phyloP scores from a whole-genome alignment of 2,329 filamentous ascomycete genomes.

The Lachnellula suecica region DNA sequence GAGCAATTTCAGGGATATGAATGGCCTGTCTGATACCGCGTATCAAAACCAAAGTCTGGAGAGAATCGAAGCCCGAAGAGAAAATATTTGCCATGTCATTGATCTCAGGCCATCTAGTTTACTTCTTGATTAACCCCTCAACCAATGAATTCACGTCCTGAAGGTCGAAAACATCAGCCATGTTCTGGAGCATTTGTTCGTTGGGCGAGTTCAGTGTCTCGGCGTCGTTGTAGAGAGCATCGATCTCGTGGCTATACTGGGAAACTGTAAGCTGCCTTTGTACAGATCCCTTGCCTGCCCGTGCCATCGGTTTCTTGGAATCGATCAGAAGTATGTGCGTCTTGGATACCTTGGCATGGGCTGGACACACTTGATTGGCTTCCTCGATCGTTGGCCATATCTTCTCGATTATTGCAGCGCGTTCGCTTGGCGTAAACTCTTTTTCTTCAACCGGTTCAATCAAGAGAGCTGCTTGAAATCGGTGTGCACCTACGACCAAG shows the following conservation, averaged over 20 bases:
- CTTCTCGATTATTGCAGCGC: slow-evolving; percentile 7
- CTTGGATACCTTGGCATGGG: slow-evolving; percentile 31
- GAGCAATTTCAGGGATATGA: no score
- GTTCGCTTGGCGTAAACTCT: neutral
- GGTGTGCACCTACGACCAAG: slow-evolving; percentile 34
- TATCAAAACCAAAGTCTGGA: no score
- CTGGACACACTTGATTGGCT: slow-evolving; percentile 30
- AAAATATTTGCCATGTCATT: no score
- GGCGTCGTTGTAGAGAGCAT: slow-evolving; percentile 32
- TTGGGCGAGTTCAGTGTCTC: no score
- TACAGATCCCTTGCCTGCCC: slow-evolving; percentile 38
- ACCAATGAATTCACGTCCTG: no score
- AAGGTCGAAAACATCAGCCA: no score
- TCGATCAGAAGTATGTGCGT: slow-evolving; percentile 32
- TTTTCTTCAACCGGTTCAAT: slow-evolving; percentile 29
- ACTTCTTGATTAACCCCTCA: no score
- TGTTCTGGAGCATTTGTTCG: no score
- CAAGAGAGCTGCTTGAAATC: slow-evolving; percentile 37
- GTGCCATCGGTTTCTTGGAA: slow-evolving; percentile 34
- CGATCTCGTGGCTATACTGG: slow-evolving; percentile 33
- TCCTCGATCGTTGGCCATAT: slow-evolving; percentile 34
- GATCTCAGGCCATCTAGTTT: no score
- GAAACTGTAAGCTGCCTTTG: slow-evolving; percentile 32
- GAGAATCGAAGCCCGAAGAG: slow-evolving; percentile 9
- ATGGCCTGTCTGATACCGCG: no score